Conservation (phyloP, 2,329 filamentous ascomycete genomes). For the Colletotrichum tropicicola region DNA sequence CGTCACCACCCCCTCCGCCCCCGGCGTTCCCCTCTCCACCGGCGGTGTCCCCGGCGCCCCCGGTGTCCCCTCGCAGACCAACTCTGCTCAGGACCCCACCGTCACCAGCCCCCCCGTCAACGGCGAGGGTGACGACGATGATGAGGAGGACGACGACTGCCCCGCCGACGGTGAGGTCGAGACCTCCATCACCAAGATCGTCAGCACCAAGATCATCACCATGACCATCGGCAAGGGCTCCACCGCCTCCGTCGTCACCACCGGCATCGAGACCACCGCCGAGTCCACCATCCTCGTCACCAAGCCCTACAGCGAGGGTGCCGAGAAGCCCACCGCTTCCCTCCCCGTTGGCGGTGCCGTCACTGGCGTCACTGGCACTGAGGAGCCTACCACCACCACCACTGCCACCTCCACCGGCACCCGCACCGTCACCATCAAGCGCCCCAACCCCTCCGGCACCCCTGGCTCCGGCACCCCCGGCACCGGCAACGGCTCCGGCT, state of each 20-base stretch:
- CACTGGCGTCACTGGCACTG: slow-evolving; percentile 25
- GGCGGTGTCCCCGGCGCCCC: slow-evolving; percentile 42
- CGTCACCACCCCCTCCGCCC: slow-evolving; percentile 32
- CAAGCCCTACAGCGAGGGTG: slow-evolving; percentile 15
- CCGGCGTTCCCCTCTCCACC: slow-evolving; percentile 37
- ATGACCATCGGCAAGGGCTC: slow-evolving; percentile 44
- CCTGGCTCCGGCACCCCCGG: slow-evolving; percentile 9
- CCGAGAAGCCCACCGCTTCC: neutral
- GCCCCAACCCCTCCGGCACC: slow-evolving; percentile 23
- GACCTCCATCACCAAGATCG: slow-evolving; percentile 37
- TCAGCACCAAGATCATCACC: slow-evolving; percentile 44
- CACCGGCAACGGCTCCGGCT: slow-evolving; percentile 11
- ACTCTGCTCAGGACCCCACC: slow-evolving; percentile 31
- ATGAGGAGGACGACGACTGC: slow-evolving; percentile 28
- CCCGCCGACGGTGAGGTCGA: slow-evolving; percentile 24
- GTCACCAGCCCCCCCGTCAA: slow-evolving; percentile 14
- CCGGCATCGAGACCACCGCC: slow-evolving; percentile 53
- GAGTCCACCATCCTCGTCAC: slow-evolving; percentile 45
- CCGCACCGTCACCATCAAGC: slow-evolving; percentile 43
- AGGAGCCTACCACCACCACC: slow-evolving; percentile 46
- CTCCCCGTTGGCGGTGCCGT: slow-evolving; percentile 2
- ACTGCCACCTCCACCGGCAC: slow-evolving; percentile 48
- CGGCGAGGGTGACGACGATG: slow-evolving; percentile 15
- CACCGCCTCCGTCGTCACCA: slow-evolving; percentile 46
- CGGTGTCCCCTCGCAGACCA: slow-evolving; percentile 31